Evolutionary conservation across 2,329 filamentous ascomycete genomes (phyloP).

Genomic region (Neurospora crassa): DNA sequence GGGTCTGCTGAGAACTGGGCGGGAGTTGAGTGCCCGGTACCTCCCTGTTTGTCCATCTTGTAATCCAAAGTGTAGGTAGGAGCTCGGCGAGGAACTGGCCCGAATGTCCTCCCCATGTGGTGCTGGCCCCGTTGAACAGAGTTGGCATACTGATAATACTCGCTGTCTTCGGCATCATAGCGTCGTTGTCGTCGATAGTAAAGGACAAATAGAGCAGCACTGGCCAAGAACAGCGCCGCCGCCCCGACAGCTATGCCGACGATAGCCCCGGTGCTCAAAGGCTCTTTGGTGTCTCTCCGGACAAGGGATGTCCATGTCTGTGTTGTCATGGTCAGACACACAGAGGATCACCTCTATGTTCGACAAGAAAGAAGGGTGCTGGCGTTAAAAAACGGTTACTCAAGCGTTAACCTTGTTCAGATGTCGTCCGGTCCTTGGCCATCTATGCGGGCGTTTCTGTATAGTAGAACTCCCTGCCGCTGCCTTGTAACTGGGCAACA

Average conservation of each 20-base stretch:
- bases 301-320: conserved; percentile 17
- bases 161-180: conserved; percentile 22
- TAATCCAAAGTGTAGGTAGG: conserved; percentile 24
- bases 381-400: not conserved
- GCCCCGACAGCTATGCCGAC: conserved; percentile 43
- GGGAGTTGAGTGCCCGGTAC: conserved; percentile 6
- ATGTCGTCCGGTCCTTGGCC: not conserved
- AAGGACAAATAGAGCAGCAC: conserved; percentile 33
- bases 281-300: conserved; percentile 7
- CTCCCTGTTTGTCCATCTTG: conserved; percentile 16
- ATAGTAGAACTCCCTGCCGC: not conserved
- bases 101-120: conserved; percentile 4
- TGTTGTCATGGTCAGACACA: conserved; percentile 2
- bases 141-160: conserved; percentile 9
- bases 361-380: not conserved
- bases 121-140: not conserved
- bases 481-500: not conserved
- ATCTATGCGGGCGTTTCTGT: not conserved
- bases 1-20: conserved; percentile 9
- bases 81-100: conserved; percentile 2
- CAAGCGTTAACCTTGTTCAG: not conserved
- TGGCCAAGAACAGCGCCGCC: conserved; percentile 31
- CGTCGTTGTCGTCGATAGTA: conserved; percentile 37
- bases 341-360: not conserved
- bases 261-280: conserved; percentile 38